Evolutionary conservation across 768 basidiomycete species (phyloP), one percentile per base, ranked within the genome.

Genomic region (Austroboletus eburneus): DNA sequence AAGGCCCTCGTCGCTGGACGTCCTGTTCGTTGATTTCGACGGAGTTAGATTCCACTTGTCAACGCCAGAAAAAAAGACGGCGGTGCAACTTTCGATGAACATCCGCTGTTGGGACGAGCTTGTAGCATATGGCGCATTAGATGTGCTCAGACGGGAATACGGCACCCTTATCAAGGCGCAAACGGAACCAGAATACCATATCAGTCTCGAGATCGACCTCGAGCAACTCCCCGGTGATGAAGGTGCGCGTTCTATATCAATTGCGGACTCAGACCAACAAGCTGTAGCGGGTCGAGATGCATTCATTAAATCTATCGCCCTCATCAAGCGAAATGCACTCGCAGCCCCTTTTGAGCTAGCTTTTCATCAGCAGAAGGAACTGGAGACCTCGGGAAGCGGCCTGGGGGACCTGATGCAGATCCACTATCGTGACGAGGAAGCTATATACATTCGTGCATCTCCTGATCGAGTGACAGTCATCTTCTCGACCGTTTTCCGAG

Each of bases 71-170:
- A 82, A 85, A 63, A 91, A 95, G 74, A 85, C 87, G 0, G 62
- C 75, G 4, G 73, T 98, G 18, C 72, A 89, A 32, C 78, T 99
- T 18, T 98, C 95, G 24, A 98, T 99, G 92, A 85, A 85, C 66
- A 93, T 98, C 48, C 85, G 90, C 40, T 99, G 95, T 72, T 99
- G 95, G 95, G 80, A 86, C 50, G 92, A 98, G 64, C 81, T 99
- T 37, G 84, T 84, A 10, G 73, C 77, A 43, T 95, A 90, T 59
- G 96, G 95, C 37, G 96, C 90, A 1, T 58, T 83, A 25, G 81
- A 90, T 42, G 69, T 95, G 29, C 69, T 99, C 46, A 69, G 75
- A 59, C 76, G 87, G 37, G 91, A 95, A 68, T 98, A 97, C 63
- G 91, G 89, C 5, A 59, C 77, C 3, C 71, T 87, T 55, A 65